These are phyloP conservation scores for Sporothrix curviconia DNA, from an alignment of 2,329 filamentous ascomycete species.

Conservation along the genomic window DNA sequence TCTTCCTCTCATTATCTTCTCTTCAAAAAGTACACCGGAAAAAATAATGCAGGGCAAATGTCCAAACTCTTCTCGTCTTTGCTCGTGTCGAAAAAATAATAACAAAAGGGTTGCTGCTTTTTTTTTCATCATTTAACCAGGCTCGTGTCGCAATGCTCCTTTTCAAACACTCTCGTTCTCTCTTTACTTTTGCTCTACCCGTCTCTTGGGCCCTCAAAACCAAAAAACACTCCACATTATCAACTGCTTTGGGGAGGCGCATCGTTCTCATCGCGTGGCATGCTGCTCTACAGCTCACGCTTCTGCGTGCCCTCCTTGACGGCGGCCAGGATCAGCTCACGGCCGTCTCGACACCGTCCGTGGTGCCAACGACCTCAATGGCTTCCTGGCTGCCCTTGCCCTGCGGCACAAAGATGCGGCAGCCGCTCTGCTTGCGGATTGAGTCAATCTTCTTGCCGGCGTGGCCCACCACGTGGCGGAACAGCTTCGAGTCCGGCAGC, in stretches of 20 bases:
- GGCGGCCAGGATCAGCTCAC: slow-evolving; percentile 79
- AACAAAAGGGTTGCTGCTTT: no score
- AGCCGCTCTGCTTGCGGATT: slow-evolving; percentile 86
- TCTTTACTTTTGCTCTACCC: no score
- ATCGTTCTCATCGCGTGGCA: background rate
- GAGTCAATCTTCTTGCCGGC: slow-evolving; percentile 86
- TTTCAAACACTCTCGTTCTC: no score
- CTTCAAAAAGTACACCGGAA: no score
- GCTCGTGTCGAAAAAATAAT: no score
- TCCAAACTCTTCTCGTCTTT: no score
- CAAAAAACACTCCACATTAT: no score
- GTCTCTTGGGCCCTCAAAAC: no score
- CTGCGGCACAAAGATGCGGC: slow-evolving; percentile 89
- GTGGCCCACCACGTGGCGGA: slow-evolving; percentile 83
- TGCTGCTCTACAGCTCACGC: slow-evolving; percentile 9
- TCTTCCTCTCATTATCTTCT: no score
- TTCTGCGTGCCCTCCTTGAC: slow-evolving; percentile 54
- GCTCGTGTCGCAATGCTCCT: no score
- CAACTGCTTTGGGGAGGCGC: background rate
- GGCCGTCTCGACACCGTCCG: slow-evolving; percentile 81
- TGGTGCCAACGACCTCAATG: slow-evolving; percentile 79
- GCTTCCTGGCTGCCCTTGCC: slow-evolving; percentile 55
- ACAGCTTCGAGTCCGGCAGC: slow-evolving; percentile 80
- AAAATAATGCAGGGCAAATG: no score
- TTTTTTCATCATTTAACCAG: no score